Evolutionary conservation across 306 rosid species (phyloP).

Genomic region (Acacia melanoxylon): DNA sequence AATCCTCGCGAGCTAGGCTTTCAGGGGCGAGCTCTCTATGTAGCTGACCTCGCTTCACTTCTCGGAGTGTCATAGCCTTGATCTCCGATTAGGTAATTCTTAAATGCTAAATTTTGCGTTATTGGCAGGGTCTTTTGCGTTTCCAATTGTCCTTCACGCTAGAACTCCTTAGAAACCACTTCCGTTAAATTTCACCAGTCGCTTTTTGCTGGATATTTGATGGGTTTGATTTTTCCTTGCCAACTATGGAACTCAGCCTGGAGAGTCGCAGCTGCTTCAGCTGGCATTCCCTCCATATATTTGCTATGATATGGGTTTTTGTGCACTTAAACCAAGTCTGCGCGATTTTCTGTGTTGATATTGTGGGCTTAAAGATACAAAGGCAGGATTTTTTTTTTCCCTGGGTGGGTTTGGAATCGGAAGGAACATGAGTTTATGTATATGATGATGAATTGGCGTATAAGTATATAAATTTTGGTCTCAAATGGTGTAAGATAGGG

Average conservation of each 20-base stretch:
- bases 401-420: slow-evolving; percentile 4
- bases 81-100: slow-evolving; percentile 45
- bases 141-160: slow-evolving; percentile 1
- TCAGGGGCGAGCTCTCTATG: slow-evolving; percentile 16
- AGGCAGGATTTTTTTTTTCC: slow-evolving; percentile 9
- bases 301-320: not conserved
- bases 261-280: slow-evolving; percentile 19
- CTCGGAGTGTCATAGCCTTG: slow-evolving; percentile 20
- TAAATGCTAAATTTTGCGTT: not conserved
- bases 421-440: slow-evolving; percentile 1
- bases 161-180: not conserved
- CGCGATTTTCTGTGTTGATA: not conserved
- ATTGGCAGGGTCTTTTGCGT: not conserved
- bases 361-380: not conserved
- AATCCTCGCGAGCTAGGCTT: not conserved
- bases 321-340: not conserved
- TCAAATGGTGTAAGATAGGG: slow-evolving; percentile 5
- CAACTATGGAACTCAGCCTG: not conserved
- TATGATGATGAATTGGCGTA: not conserved
- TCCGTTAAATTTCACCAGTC: not conserved
- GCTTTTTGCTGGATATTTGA: not conserved
- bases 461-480: not conserved
- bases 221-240: not conserved
- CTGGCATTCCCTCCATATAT: slow-evolving; percentile 5
- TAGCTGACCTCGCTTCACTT: slow-evolving; percentile 33